Base-by-base conservation (phyloP, 192 early-diverging fungal species). In the Mortierella alpina region DNA sequence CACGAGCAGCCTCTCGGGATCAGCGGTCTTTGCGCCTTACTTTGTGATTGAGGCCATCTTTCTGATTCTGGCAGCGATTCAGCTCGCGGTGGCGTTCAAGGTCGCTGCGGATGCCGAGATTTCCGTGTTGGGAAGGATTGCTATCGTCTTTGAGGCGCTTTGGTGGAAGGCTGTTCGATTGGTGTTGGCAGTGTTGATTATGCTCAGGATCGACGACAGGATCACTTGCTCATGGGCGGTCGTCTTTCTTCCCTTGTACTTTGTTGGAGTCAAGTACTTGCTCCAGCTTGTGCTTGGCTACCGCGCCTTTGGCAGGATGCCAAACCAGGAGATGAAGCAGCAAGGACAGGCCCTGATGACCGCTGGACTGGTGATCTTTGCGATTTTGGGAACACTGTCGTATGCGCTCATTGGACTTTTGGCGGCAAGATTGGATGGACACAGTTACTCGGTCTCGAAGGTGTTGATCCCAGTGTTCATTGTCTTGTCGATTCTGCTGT, bases 11-110 rank as follows among this genome's bases (percentile, higher is more conserved):
- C 92, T 90, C 87, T 85, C 86, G 4, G 92, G 90, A 59, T 87
- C 85, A 47, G 65, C 87, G 1, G 91, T 97, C 2, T 95, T 95
- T 82, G 79, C 88, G 22, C 96, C 96, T 23, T 96, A 94, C 86
- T 94, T 95, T 72, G 55, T 92, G n/a, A 64, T 96, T 12, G 96
- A 98, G 68, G 85, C 69, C 15, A 83, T 93, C 31, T 83, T 95
- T 56, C 82, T 95, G 58, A 22, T 93, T 18, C 73, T 85, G 41
- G 70, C 68, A 44, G 4, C 77, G 23, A 61, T 89, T n/a, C 82
- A 85, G 39, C 71, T 77, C 55, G 39, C 72, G 67, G 39, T 82
- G 40, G 56, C 63, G 22, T 53, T 83, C 31, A 76, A 48, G 55
- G 67, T 81, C 11, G 48, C 59, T 10, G 54, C 22, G n/a, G 51